Percentiles rank a stretch among this genome's conserved stretches.
Conservation (phyloP, 1,284 basidiomycete species). For the Clitocybe nebularis region DNA sequence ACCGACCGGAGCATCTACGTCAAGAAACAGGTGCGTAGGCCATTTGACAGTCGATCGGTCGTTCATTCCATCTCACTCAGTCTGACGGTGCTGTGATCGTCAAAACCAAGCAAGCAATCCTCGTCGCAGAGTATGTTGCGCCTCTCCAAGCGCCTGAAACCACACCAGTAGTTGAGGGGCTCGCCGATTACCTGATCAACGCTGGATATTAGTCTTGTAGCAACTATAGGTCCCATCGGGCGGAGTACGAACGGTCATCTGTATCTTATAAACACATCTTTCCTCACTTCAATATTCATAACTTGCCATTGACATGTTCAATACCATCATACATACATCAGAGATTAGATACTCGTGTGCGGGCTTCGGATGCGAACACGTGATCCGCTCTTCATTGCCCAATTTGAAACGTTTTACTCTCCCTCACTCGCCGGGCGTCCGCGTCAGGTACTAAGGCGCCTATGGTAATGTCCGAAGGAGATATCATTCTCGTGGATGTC, state of each 20-base stretch:
- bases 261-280: slow-evolving; percentile 13
- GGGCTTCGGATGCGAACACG: too few species aligned
- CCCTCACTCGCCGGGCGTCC: too few species aligned
- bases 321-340: too few species aligned
- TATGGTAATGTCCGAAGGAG: too few species aligned
- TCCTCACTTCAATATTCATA: slow-evolving; percentile 2
- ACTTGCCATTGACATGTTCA: background rate
- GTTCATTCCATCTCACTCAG: slow-evolving; percentile 35
- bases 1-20: slow-evolving; percentile 66
- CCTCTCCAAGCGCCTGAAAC: slow-evolving; percentile 74
- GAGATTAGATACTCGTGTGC: too few species aligned
- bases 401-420: too few species aligned
- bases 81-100: slow-evolving; percentile 79
- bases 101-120: slow-evolving; percentile 86
- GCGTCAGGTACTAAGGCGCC: too few species aligned
- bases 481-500: slow-evolving; percentile 12
- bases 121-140: slow-evolving; percentile 76
- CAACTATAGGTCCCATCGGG: background rate
- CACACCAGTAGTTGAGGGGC: slow-evolving; percentile 65
- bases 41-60: background rate
- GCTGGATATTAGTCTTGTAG: slow-evolving; percentile 46
- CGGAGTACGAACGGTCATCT: slow-evolving; percentile 10
- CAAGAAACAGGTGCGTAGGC: slow-evolving; percentile 69
- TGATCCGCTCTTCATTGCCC: too few species aligned
- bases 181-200: slow-evolving; percentile 80